Evolutionary conservation across 2,329 filamentous ascomycete species (phyloP).

Genomic region (Ophiostoma ulmi): DNA sequence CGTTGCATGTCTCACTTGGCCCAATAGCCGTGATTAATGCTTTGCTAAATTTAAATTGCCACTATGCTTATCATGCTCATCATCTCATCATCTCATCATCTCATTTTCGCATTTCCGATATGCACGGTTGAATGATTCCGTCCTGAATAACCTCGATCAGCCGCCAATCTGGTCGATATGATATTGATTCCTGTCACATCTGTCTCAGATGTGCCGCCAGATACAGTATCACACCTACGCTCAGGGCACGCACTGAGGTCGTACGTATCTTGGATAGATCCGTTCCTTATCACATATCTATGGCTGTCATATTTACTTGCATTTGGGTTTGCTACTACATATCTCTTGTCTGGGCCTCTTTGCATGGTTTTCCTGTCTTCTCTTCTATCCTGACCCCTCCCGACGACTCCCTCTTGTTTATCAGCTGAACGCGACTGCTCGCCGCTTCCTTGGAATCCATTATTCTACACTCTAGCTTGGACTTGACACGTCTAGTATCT

Average conservation of each 20-base stretch:
- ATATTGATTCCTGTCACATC: background rate
- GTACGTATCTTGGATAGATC: background rate
- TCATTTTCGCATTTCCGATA: background rate
- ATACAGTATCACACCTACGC: background rate
- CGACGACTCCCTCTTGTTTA: too few species aligned
- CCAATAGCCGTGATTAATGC: background rate
- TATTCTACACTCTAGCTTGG: background rate
- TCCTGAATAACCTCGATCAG: background rate
- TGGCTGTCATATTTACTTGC: too few species aligned
- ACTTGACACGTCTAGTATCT: background rate
- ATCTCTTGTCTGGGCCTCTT: too few species aligned
- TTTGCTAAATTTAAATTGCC: background rate
- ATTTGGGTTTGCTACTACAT: too few species aligned
- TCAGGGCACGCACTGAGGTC: too few species aligned
- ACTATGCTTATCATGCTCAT: background rate
- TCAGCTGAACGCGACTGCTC: background rate
- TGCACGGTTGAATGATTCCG: too few species aligned
- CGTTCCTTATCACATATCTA: background rate
- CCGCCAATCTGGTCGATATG: background rate
- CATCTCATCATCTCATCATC: too few species aligned
- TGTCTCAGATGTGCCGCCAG: background rate
- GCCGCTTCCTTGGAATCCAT: background rate
- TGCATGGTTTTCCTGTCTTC: background rate
- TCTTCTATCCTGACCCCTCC: background rate
- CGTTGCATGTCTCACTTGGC: background rate